phyloP scores from a whole-genome alignment of 2,329 filamentous ascomycete genomes.

The Ophiostoma triangulosporum region DNA sequence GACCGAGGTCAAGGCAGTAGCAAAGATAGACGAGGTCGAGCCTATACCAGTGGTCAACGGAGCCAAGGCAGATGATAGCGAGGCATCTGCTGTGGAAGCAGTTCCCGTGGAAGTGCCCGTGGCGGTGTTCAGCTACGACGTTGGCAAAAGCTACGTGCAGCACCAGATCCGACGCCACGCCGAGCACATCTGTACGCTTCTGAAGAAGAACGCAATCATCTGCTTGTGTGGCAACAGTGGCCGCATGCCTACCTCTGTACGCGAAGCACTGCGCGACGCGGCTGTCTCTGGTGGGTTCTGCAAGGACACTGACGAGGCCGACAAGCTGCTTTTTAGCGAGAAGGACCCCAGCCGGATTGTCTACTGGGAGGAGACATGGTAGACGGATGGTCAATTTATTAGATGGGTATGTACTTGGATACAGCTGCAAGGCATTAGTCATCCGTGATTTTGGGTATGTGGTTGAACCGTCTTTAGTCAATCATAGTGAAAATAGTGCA shows the following conservation, averaged over 20 bases:
- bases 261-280: conserved; percentile 35
- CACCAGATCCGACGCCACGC: conserved; percentile 35
- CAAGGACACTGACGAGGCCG: conserved; percentile 23
- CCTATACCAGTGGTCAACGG: not conserved
- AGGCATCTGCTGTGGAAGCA: not conserved
- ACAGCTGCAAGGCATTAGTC: too few species aligned
- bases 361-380: conserved; percentile 51
- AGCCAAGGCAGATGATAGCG: not conserved
- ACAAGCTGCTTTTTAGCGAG: conserved; percentile 16
- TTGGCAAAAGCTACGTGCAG: conserved; percentile 42
- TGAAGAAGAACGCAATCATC: conserved; percentile 31
- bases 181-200: conserved; percentile 21
- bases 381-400: not conserved
- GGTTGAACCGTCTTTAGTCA: too few species aligned
- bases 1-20: not conserved
- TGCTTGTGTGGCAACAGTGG: conserved; percentile 43
- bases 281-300: conserved; percentile 26
- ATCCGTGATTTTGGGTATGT: too few species aligned
- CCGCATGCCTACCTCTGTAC: conserved; percentile 44
- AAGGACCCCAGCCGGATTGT: conserved; percentile 22
- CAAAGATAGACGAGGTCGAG: not conserved
- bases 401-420: not conserved
- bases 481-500: too few species aligned
- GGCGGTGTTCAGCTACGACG: conserved; percentile 8
- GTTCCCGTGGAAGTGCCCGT: not conserved